Evolutionary conservation across 73 alveolate species (phyloP).

Genomic region (Paraurostyla sp.): DNA sequence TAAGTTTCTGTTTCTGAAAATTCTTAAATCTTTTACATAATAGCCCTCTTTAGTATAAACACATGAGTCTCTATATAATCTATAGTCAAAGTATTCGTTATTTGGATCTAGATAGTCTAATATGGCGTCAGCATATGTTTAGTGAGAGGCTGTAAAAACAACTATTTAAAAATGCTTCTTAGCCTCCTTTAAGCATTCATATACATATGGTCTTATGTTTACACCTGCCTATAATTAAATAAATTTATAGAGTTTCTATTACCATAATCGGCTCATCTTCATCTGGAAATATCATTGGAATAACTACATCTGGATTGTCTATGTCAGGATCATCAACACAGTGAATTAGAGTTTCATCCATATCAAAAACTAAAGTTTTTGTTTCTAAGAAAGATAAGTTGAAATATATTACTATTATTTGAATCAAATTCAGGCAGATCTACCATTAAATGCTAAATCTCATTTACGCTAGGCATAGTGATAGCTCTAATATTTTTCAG

Average conservation of each 20-base stretch:
- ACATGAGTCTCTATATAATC: constrained; percentile 83
- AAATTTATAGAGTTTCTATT: neutral
- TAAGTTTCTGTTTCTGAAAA: constrained; percentile 59
- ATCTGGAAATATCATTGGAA: constrained; percentile 55
- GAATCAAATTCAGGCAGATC: constrained; percentile 60
- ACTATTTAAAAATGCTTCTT: constrained; percentile 64
- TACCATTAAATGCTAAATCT: constrained; percentile 27
- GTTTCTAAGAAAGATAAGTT: neutral
- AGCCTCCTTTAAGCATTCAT: constrained; percentile 62
- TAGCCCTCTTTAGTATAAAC: constrained; percentile 65
- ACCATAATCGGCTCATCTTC: constrained; percentile 61
- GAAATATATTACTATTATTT: neutral
- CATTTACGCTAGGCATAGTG: constrained; percentile 27
- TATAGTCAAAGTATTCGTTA: constrained; percentile 62
- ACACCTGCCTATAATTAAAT: constrained; percentile 64
- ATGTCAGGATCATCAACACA: constrained; percentile 73
- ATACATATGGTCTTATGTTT: constrained; percentile 67
- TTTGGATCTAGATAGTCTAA: constrained; percentile 78
- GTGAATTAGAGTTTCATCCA: constrained; percentile 80
- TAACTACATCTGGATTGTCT: constrained; percentile 65
- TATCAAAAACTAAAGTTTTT: constrained; percentile 68
- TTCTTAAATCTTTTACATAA: constrained; percentile 79
- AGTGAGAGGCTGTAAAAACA: constrained; percentile 72
- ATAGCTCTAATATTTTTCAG: neutral
- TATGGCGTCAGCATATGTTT: constrained; percentile 79